phyloP scores from a whole-genome alignment of 192 early-diverging fungal species.

The Backusella mclennaniae region DNA sequence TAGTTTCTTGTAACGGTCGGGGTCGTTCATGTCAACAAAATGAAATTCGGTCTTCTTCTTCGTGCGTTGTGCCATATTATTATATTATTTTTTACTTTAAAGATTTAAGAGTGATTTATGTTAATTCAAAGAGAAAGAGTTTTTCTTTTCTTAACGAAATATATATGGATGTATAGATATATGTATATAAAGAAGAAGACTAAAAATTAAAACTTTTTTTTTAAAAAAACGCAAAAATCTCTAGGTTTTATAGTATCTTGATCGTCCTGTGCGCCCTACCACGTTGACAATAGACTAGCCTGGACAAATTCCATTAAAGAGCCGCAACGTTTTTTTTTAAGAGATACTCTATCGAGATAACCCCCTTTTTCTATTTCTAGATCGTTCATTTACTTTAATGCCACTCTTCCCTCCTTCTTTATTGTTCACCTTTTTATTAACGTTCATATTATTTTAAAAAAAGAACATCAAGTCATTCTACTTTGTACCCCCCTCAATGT shows the following conservation, averaged over 20 bases:
- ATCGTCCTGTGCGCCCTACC: neutral
- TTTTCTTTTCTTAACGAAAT: neutral
- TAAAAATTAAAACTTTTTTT: neutral
- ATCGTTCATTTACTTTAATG: neutral
- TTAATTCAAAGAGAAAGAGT: neutral
- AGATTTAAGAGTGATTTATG: neutral
- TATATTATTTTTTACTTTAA: neutral
- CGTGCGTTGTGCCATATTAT: neutral
- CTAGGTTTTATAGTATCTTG: neutral
- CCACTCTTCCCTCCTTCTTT: neutral
- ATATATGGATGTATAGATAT: neutral
- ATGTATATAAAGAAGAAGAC: neutral
- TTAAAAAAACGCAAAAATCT: neutral
- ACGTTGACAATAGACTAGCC: neutral
- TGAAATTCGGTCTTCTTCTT: constrained; percentile 10
- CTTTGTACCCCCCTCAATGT: neutral
- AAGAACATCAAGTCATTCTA: neutral
- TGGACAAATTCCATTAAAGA: neutral
- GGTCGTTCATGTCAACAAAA: constrained; percentile 30
- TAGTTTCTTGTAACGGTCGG: constrained; percentile 26
- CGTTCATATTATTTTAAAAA: neutral
- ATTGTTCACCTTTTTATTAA: neutral
- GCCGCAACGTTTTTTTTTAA: neutral
- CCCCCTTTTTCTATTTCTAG: neutral
- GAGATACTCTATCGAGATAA: neutral